Percentiles rank a stretch among this genome's conserved stretches.
phyloP scores from a whole-genome alignment of 169 alveolate species.

The Plasmodium ovale region DNA sequence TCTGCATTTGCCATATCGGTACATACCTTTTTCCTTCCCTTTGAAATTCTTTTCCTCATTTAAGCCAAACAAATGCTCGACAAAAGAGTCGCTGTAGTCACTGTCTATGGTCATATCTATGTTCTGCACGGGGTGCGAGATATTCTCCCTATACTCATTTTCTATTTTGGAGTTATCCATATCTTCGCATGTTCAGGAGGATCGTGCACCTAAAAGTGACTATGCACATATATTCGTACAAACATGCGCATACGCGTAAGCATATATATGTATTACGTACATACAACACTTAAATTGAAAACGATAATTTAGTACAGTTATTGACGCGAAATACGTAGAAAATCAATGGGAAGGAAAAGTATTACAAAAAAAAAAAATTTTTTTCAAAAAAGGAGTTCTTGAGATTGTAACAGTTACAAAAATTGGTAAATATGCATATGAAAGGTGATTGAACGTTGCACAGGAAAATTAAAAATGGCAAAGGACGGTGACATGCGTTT shows the following conservation, averaged over 20 bases:
- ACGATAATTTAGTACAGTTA: too few relatives aligned
- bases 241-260: background rate
- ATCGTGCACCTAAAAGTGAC: background rate
- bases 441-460: too few relatives aligned
- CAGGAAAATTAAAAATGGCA: background rate
- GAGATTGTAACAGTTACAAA: too few relatives aligned
- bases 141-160: conserved; percentile 5
- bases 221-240: background rate
- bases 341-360: too few relatives aligned
- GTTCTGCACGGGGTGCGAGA: background rate
- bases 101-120: conserved; percentile 16
- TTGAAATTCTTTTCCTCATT: background rate
- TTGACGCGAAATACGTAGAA: too few relatives aligned
- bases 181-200: background rate
- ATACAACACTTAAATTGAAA: background rate
- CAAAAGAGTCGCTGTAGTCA: background rate
- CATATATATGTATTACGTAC: background rate
- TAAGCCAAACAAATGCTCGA: conserved; percentile 19
- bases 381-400: too few relatives aligned
- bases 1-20: too few relatives aligned
- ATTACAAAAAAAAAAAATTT: too few relatives aligned
- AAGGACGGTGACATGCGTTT: background rate
- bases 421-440: too few relatives aligned
- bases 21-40: background rate
- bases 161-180: background rate